phyloP scores from a whole-genome alignment of 164 flowering plant genomes.

The Vitis labrusca region DNA sequence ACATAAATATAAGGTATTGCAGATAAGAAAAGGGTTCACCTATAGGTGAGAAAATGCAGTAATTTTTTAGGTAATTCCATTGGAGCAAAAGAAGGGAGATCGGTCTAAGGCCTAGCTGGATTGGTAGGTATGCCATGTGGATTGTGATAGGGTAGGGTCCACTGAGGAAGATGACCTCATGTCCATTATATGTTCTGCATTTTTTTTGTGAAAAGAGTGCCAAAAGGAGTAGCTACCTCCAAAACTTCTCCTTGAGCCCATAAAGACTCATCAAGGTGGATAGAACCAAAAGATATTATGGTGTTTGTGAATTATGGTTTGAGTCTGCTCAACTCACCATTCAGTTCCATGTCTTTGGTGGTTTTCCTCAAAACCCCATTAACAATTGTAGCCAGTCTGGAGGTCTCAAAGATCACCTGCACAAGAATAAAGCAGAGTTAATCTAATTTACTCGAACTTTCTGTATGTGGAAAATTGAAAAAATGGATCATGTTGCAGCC shows the following conservation, averaged over 20 bases:
- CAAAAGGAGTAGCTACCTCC: conserved; percentile 5
- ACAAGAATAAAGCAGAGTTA: background rate
- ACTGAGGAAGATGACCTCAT: conserved; percentile 17
- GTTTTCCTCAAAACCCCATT: conserved; percentile 88
- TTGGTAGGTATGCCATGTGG: conserved; percentile 31
- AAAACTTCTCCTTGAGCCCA: conserved; percentile 27
- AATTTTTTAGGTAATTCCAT: background rate
- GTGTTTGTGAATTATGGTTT: background rate
- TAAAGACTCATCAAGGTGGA: conserved; percentile 3
- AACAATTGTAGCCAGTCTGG: conserved; percentile 72
- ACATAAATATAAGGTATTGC: no score
- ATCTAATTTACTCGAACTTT: background rate
- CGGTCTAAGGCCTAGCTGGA: conserved; percentile 26
- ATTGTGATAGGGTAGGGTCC: conserved; percentile 38
- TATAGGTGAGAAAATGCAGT: no score
- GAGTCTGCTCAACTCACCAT: conserved; percentile 41
- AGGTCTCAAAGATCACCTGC: conserved; percentile 76
- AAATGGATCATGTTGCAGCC: background rate
- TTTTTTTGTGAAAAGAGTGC: background rate
- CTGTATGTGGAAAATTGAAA: background rate
- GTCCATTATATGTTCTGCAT: conserved; percentile 9
- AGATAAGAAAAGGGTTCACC: no score
- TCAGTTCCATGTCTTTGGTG: conserved; percentile 68
- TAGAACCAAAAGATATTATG: background rate
- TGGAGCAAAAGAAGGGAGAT: conserved; percentile 15